phyloP scores from a whole-genome alignment of 1,139 yeast species.

The Geotrichum reessii region DNA sequence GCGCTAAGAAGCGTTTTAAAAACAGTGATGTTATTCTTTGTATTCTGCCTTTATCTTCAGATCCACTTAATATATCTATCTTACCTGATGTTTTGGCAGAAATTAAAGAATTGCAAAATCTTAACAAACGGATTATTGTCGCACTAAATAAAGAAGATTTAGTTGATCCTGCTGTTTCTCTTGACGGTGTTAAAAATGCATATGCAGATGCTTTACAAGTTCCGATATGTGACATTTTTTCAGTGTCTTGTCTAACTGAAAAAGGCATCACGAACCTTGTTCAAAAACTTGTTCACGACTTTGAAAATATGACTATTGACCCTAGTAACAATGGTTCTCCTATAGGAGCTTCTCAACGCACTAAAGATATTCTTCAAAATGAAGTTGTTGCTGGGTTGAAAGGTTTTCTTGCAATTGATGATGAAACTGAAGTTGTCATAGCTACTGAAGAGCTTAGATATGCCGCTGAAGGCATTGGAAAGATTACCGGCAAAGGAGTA shows the following conservation, averaged over 20 bases:
- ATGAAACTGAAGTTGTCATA: slow-evolving; percentile 64
- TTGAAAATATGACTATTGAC: slow-evolving; percentile 40
- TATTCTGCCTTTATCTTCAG: slow-evolving; percentile 29
- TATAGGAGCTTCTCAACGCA: slow-evolving; percentile 64
- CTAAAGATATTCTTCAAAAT: slow-evolving; percentile 60
- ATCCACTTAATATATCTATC: not conserved
- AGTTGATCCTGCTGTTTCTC: slow-evolving; percentile 9
- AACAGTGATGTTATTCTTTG: slow-evolving; percentile 52
- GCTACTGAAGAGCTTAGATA: slow-evolving; percentile 73
- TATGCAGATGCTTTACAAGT: slow-evolving; percentile 30
- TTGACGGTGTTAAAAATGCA: not conserved
- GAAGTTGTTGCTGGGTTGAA: slow-evolving; percentile 72
- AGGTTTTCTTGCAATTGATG: slow-evolving; percentile 48
- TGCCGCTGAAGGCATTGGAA: slow-evolving; percentile 84
- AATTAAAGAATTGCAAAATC: slow-evolving; percentile 26
- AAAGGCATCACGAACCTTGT: slow-evolving; percentile 52
- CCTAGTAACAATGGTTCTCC: slow-evolving; percentile 19
- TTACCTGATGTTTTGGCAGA: slow-evolving; percentile 26
- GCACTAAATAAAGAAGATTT: slow-evolving; percentile 36
- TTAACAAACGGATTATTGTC: slow-evolving; percentile 25
- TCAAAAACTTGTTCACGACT: slow-evolving; percentile 38
- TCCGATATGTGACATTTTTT: slow-evolving; percentile 35
- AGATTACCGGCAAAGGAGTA: slow-evolving; percentile 81
- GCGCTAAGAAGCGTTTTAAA: slow-evolving; percentile 63
- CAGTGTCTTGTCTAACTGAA: slow-evolving; percentile 60